Evolutionary conservation across 495 filamentous ascomycete species (phyloP), one percentile per base, ranked within the genome.

Genomic region (Tetracladium marchalianum): DNA sequence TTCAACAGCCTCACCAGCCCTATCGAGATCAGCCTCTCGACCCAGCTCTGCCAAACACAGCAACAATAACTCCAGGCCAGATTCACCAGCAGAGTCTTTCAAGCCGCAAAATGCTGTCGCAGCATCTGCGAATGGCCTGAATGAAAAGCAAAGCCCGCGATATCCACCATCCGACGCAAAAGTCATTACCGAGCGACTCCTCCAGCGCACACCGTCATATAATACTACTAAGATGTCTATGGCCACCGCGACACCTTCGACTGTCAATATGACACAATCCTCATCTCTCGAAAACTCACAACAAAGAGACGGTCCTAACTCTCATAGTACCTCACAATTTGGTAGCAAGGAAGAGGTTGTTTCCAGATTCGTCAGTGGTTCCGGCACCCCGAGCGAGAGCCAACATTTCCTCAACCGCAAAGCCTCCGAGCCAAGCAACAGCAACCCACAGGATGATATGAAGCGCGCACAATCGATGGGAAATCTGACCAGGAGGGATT

Each of bases 211-310:
- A 27, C 67, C 72, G 6, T 75, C 73, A 9, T 66, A 75, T 35
- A 69, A 74, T 49, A 70, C 75, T 11, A 78, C 79, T 36, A 71
- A 74, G 54, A 79, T 78, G 73, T 76, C 76, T 24, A 74, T 68
- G 11, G 77, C 69, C 5, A 71, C 68, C 1, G 75, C 67, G 18
- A 66, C 65, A 22, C 60, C 73, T 6, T 31, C 15, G 4, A 39
- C 36, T 12, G 22, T 27, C 22, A 27, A 3, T 27, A 67, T 62
- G n/a, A 47, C 58, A 15, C 75, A 65, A 15, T 70, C 56, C 40
- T 58, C 58, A 34, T 61, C 27, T 10, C 44, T 34, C 38, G 60
- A 7, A 1, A 60, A 62, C 34, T 46, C 35, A 24, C 41, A 46
- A 22, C n/a, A 27, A 27, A 27, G 22, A 27, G 22, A 27, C 22